Conservation (phyloP, 768 basidiomycete species). For the Mrakia hoshinonis region DNA sequence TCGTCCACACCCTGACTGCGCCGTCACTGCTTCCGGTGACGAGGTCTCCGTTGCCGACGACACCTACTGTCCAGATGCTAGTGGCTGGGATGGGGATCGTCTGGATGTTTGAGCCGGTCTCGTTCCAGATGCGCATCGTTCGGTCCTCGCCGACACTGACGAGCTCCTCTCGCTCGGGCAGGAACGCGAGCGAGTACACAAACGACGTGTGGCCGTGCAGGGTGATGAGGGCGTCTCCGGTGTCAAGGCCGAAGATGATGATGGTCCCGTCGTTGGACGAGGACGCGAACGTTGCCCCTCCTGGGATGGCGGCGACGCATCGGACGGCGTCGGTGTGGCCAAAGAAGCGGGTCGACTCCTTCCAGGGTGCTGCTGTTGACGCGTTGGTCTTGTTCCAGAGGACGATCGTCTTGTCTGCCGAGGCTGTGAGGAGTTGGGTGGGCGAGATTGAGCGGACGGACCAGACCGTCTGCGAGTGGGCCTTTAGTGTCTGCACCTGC, state of each 20-base stretch:
- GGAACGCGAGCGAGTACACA: slow-evolving; percentile 77
- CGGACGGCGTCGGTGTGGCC: slow-evolving; percentile 92
- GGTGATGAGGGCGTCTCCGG: slow-evolving; percentile 64
- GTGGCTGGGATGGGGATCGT: slow-evolving; percentile 82
- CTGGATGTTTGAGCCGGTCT: slow-evolving; percentile 67
- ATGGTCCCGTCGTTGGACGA: slow-evolving; percentile 95
- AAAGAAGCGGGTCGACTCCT: slow-evolving; percentile 44
- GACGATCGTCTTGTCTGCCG: slow-evolving; percentile 90
- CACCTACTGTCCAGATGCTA: slow-evolving; percentile 81
- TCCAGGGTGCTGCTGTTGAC: neutral
- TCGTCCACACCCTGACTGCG: slow-evolving; percentile 70
- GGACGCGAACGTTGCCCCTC: slow-evolving; percentile 74
- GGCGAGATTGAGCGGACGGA: slow-evolving; percentile 61
- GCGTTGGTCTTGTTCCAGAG: slow-evolving; percentile 62
- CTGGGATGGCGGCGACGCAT: slow-evolving; percentile 65
- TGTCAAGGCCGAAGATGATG: slow-evolving; percentile 72
- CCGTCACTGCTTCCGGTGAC: slow-evolving; percentile 86
- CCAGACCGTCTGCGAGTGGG: slow-evolving; percentile 89
- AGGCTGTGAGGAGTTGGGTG: slow-evolving; percentile 48
- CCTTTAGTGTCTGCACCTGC: slow-evolving; percentile 62
- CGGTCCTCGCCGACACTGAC: slow-evolving; percentile 80
- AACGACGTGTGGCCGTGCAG: slow-evolving; percentile 95
- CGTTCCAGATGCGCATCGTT: slow-evolving; percentile 72
- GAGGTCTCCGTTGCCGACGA: slow-evolving; percentile 80
- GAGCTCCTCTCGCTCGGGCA: slow-evolving; percentile 48